phyloP scores from a whole-genome alignment of 306 rosid genomes.

The Bauhinia variegata region DNA sequence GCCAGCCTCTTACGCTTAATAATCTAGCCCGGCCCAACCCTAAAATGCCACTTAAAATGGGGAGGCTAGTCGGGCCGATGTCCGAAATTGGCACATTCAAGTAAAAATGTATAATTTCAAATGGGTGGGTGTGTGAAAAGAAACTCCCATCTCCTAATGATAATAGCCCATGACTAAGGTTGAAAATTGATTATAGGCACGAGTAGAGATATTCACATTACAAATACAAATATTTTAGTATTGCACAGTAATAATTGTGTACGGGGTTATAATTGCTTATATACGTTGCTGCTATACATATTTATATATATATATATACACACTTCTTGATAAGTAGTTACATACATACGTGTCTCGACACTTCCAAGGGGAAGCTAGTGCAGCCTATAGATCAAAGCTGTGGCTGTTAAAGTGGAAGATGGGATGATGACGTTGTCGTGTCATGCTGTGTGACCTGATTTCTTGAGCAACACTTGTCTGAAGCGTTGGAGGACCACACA shows the following conservation, averaged over 20 bases:
- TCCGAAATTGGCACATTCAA: too few relatives aligned
- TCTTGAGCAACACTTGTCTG: slow-evolving; percentile 81
- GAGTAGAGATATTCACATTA: slow-evolving; percentile 23
- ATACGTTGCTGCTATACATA: slow-evolving; percentile 8
- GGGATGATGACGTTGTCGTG: slow-evolving; percentile 58
- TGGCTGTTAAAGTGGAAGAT: slow-evolving; percentile 91
- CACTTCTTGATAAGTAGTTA: slow-evolving; percentile 12
- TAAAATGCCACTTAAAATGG: too few relatives aligned
- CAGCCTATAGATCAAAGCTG: slow-evolving; percentile 66
- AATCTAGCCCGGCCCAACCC: too few relatives aligned
- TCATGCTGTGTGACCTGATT: slow-evolving; percentile 66
- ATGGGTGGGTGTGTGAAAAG: too few relatives aligned
- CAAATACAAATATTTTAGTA: background rate
- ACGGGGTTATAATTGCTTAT: slow-evolving; percentile 2
- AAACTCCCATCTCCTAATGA: too few relatives aligned
- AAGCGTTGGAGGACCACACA: slow-evolving; percentile 90
- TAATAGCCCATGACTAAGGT: too few relatives aligned
- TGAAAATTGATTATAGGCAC: slow-evolving; percentile 8
- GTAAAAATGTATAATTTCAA: too few relatives aligned
- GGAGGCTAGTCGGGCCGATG: too few relatives aligned
- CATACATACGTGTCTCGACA: slow-evolving; percentile 1
- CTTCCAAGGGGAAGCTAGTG: slow-evolving; percentile 42
- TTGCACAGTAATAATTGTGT: background rate
- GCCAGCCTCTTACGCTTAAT: too few relatives aligned
- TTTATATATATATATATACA: too few relatives aligned